Base-by-base conservation (phyloP, 352 stramenopile genomes). In the Phytophthora cajani region DNA sequence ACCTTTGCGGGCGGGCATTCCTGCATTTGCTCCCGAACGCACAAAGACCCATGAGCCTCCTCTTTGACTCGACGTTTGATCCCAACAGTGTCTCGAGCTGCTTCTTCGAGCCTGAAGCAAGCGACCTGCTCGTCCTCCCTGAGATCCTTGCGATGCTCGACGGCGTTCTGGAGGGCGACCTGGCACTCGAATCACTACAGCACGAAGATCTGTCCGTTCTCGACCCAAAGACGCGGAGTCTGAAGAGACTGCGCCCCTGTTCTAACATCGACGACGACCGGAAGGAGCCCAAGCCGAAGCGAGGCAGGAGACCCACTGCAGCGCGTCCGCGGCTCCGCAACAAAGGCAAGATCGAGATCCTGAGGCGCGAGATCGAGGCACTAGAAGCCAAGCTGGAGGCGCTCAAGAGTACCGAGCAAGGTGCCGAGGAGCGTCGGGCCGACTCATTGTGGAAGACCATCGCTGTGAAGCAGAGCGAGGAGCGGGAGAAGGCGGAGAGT, bases 271-370 rank as follows among this genome's bases (percentile, higher is more conserved):
- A 27, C 11, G 23, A 27, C 17, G 23, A 49, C 9, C 42, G 9
- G 8, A 2, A 33, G 17, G 33, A 40, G 19, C 12, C 21, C 25
- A 63, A 55, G 25, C 50, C 62, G 3, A 67, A 66, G 58, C 58
- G 63, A 56, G 46, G 23, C 30, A 51, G 30, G 42, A 51, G 25
- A 44, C 27, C 12, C 25, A n/a, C 62, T 10, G 53, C 63, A 12
- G 12, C 40, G n/a, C 57, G 47, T 2, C 68, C 68, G 42, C 68
- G 68, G 23, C 36, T 75, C 21, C 49, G 68, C 5, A 75, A 75
- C 51, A 75, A 75, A 30, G 68, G 63, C 46, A 75, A 75, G 32
- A 75, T 75, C 36, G 68, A 75, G 25, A 50, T 60, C 7, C 23
- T 75, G 17, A 47, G 63, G 11, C 62, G 57, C 12, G 62, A 75